These are phyloP conservation scores for Grosmannia huntii DNA, from an alignment of 2,329 filamentous ascomycete genomes.

Conservation along the genomic window DNA sequence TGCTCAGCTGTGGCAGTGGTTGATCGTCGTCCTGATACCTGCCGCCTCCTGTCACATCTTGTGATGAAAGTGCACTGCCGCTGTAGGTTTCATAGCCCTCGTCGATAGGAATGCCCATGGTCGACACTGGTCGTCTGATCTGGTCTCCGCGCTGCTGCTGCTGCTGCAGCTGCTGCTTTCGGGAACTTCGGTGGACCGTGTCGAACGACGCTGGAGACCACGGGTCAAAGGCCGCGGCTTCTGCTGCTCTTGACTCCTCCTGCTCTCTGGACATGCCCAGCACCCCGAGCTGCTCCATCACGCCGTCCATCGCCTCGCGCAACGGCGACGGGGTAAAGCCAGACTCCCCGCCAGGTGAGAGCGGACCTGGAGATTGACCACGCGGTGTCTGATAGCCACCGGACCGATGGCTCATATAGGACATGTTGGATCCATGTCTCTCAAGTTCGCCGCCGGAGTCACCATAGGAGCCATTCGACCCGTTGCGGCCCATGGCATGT, in stretches of 20 bases:
- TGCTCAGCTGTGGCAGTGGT: constrained; percentile 59
- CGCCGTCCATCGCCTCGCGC: constrained; percentile 91
- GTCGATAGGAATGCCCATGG: constrained; percentile 53
- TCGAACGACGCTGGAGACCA: constrained; percentile 90
- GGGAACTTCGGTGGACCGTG: constrained; percentile 32
- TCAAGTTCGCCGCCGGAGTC: constrained; percentile 8
- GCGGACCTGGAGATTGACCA: constrained; percentile 50
- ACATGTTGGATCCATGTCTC: constrained; percentile 26
- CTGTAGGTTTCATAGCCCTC: constrained; percentile 46
- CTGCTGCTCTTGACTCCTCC: constrained; percentile 26
- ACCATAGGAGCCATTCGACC: constrained; percentile 20
- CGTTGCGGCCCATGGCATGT: constrained; percentile 32
- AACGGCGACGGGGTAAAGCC: constrained; percentile 81
- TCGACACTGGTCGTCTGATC: constrained; percentile 51
- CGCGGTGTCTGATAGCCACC: constrained; percentile 40
- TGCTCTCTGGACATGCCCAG: constrained; percentile 55
- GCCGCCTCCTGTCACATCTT: constrained; percentile 27
- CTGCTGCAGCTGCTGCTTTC: constrained; percentile 18
- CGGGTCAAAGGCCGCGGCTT: constrained; percentile 49
- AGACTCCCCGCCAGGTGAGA: constrained; percentile 51
- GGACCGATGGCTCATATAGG: constrained; percentile 19
- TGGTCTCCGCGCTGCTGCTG: constrained; percentile 2
- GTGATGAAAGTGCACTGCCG: constrained; percentile 38
- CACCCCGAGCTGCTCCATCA: constrained; percentile 87
- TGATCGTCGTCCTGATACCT: constrained; percentile 33